Conservation (phyloP, 805 yeast genomes). For the Candida ortonii region DNA sequence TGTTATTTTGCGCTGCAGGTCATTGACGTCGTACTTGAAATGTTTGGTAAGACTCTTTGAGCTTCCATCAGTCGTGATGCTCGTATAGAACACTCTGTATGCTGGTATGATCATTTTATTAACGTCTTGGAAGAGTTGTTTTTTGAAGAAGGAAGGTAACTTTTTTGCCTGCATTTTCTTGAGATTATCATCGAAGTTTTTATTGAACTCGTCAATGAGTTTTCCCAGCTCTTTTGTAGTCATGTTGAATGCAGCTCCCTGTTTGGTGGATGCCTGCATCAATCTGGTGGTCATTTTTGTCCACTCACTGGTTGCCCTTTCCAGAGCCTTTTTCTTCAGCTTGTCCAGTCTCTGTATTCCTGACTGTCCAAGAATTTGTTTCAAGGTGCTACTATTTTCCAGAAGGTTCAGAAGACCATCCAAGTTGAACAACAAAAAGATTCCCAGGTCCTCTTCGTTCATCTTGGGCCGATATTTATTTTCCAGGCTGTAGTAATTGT, state of each 20-base stretch:
- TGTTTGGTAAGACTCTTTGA: slow-evolving; percentile 70
- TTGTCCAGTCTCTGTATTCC: slow-evolving; percentile 66
- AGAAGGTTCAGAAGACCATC: slow-evolving; percentile 72
- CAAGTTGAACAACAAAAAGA: slow-evolving; percentile 65
- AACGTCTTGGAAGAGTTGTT: slow-evolving; percentile 66
- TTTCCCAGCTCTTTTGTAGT: slow-evolving; percentile 84
- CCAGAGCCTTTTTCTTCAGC: slow-evolving; percentile 70
- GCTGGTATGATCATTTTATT: slow-evolving; percentile 71
- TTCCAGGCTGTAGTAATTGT: slow-evolving; percentile 63
- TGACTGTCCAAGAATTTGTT: slow-evolving; percentile 49
- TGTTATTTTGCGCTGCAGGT: slow-evolving; percentile 33
- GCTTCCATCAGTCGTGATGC: slow-evolving; percentile 65
- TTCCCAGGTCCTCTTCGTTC: slow-evolving; percentile 57
- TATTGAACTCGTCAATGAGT: slow-evolving; percentile 59
- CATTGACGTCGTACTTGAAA: slow-evolving; percentile 57
- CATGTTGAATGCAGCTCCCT: slow-evolving; percentile 42
- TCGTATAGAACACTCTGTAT: slow-evolving; percentile 80
- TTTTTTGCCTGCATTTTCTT: slow-evolving; percentile 55
- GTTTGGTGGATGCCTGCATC: slow-evolving; percentile 75
- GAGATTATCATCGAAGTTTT: slow-evolving; percentile 75
- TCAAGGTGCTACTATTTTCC: slow-evolving; percentile 46
- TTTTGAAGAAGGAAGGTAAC: slow-evolving; percentile 42
- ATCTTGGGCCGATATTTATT: slow-evolving; percentile 46
- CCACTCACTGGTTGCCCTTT: slow-evolving; percentile 76
- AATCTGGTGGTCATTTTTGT: slow-evolving; percentile 69